These are phyloP conservation scores for Iris pallida DNA, from an alignment of 116 monocot genomes.

Conservation along the genomic window DNA sequence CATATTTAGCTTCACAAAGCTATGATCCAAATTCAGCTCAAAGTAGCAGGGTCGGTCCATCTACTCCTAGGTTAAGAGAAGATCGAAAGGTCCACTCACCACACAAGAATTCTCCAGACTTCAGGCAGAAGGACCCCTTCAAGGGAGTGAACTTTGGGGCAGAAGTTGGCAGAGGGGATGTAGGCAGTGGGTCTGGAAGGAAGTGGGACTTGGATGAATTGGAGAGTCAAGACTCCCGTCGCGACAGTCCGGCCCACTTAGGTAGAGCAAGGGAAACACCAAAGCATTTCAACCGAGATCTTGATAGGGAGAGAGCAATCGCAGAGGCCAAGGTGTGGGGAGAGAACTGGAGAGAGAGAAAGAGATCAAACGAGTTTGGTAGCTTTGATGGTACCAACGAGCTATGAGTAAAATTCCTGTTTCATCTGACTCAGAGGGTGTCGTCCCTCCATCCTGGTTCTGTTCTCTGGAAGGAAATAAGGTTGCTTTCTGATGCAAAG, in stretches of 20 bases:
- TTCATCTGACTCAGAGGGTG: no score
- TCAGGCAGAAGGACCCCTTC: conserved; percentile 15
- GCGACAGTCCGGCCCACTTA: conserved; percentile 26
- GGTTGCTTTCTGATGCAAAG: no score
- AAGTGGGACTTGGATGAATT: conserved; percentile 29
- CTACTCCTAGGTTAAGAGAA: conserved; percentile 24
- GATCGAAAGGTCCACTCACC: conserved; percentile 19
- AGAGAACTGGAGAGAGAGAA: conserved; percentile 36
- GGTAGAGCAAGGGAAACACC: conserved; percentile 13
- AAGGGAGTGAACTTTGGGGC: not conserved
- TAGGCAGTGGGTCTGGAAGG: conserved; percentile 27
- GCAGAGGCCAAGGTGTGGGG: conserved; percentile 42
- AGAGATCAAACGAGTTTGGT: conserved; percentile 11
- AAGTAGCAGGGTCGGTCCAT: conserved; percentile 12
- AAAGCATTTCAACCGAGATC: conserved; percentile 9
- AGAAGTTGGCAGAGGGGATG: not conserved
- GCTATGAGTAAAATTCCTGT: not conserved
- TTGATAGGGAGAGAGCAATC: conserved; percentile 29
- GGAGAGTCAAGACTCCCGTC: conserved; percentile 18
- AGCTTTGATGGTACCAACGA: conserved; percentile 30
- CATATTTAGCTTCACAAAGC: conserved; percentile 41
- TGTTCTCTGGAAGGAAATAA: no score
- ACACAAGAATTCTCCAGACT: conserved; percentile 18
- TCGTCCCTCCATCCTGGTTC: no score
- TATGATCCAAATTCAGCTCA: conserved; percentile 32